A percentile compares a stretch with the other conserved stretches of the same genome.
Conservation (phyloP, 2,329 filamentous ascomycete genomes). For the Penicillium frequentans region DNA sequence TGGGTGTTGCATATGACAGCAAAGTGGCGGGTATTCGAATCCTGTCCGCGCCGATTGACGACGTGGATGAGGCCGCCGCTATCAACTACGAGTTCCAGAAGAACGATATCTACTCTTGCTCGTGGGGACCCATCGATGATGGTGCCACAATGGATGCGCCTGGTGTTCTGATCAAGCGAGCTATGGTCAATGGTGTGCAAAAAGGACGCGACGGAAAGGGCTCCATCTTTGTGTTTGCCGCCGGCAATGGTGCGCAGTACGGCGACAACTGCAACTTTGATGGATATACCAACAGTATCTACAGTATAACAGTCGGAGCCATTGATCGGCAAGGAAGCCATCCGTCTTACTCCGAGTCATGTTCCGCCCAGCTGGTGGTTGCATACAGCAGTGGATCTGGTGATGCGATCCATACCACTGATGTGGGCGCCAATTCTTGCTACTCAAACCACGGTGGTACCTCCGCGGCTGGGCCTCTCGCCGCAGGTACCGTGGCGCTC, state of each 20-base stretch:
- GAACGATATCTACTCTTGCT: conserved; percentile 98
- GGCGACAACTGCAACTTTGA: conserved; percentile 99
- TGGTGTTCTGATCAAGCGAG: conserved; percentile 79
- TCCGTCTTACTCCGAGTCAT: conserved; percentile 94
- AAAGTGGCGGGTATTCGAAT: conserved; percentile 91
- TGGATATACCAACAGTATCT: conserved; percentile 98
- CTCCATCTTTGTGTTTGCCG: conserved; percentile 94
- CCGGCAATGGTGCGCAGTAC: conserved; percentile 82
- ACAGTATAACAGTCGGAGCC: conserved; percentile 94
- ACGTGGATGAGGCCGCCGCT: conserved; percentile 87
- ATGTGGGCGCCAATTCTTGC: conserved; percentile 81
- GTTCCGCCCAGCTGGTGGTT: conserved; percentile 91
- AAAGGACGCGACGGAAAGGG: conserved; percentile 80
- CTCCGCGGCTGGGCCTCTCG: conserved; percentile 89
- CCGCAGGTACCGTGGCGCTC: conserved; percentile 87
- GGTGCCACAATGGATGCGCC: conserved; percentile 92
- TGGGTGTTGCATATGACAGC: conserved; percentile 93
- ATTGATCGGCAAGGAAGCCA: conserved; percentile 85
- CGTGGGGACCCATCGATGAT: conserved; percentile 95
- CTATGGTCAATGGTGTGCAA: conserved; percentile 90
- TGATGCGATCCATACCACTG: conserved; percentile 93
- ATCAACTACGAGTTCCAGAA: conserved; percentile 90
- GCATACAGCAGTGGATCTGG: conserved; percentile 91
- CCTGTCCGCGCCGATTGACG: conserved; percentile 83
- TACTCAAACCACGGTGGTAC: conserved; percentile 86